These are phyloP conservation scores for Kwoniella mangroviensis DNA, from an alignment of 768 basidiomycete species.

Conservation along the genomic window DNA sequence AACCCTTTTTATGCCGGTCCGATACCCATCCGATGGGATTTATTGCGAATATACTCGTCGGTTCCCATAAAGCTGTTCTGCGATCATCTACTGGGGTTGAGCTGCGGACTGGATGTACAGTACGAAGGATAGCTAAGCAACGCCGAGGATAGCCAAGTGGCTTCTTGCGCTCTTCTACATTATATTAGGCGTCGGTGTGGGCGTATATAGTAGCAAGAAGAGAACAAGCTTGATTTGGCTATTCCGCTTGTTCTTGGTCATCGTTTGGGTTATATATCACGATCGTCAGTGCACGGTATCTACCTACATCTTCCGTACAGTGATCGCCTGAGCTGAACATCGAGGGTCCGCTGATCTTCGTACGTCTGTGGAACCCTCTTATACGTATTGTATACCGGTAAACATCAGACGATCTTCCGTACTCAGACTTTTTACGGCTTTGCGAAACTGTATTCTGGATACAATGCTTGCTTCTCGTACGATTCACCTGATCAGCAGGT, in stretches of 20 bases:
- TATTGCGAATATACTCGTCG: background rate
- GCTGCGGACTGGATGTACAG: background rate
- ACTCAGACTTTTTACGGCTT: too few species aligned
- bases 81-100: too few species aligned
- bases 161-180: background rate
- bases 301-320: too few species aligned
- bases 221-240: background rate
- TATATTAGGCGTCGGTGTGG: background rate
- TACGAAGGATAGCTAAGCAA: background rate
- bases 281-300: background rate
- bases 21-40: slow-evolving; percentile 7
- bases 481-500: too few species aligned
- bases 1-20: background rate
- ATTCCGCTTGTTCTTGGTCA: background rate
- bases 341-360: too few species aligned
- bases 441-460: too few species aligned
- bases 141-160: slow-evolving; percentile 9
- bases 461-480: too few species aligned
- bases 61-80: background rate
- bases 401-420: too few species aligned
- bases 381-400: too few species aligned
- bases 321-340: too few species aligned
- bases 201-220: background rate
- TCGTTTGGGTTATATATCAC: background rate
- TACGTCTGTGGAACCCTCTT: too few species aligned